phyloP scores from a whole-genome alignment of 768 basidiomycete species.

The Mycena olivaceomarginata region DNA sequence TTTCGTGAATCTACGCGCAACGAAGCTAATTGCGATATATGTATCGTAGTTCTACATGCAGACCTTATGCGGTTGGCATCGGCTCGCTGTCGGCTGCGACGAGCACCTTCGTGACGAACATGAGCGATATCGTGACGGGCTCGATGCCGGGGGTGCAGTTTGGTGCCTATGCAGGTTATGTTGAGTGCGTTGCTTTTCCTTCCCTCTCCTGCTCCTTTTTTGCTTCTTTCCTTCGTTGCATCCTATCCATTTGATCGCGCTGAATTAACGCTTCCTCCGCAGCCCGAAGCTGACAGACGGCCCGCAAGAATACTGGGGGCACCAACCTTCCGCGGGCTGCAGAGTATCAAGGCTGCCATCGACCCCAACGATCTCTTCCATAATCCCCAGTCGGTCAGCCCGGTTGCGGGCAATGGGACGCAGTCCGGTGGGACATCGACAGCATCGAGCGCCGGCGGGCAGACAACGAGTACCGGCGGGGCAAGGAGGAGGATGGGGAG shows the following conservation, averaged over 20 bases:
- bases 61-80: slow-evolving; percentile 40
- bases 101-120: slow-evolving; percentile 29
- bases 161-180: slow-evolving; percentile 45
- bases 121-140: slow-evolving; percentile 31
- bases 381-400: slow-evolving; percentile 42
- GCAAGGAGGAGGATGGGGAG: too few species aligned
- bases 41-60: slow-evolving; percentile 37
- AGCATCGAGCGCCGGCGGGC: too few species aligned
- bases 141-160: slow-evolving; percentile 43
- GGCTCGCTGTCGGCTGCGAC: slow-evolving; percentile 31
- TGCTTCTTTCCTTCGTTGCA: too few species aligned
- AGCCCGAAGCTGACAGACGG: slow-evolving; percentile 42
- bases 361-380: too few species aligned
- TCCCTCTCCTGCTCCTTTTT: neutral
- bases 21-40: neutral
- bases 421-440: too few species aligned
- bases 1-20: too few species aligned
- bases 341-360: too few species aligned
- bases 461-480: too few species aligned
- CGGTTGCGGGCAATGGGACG: neutral
- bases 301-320: slow-evolving; percentile 42
- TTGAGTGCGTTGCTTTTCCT: slow-evolving; percentile 35
- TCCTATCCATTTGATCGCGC: too few species aligned
- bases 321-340: too few species aligned
- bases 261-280: neutral